Percentiles rank a stretch among this genome's conserved stretches.
Conservation (phyloP, 179 eudicot species). For the Silene vulgaris region DNA sequence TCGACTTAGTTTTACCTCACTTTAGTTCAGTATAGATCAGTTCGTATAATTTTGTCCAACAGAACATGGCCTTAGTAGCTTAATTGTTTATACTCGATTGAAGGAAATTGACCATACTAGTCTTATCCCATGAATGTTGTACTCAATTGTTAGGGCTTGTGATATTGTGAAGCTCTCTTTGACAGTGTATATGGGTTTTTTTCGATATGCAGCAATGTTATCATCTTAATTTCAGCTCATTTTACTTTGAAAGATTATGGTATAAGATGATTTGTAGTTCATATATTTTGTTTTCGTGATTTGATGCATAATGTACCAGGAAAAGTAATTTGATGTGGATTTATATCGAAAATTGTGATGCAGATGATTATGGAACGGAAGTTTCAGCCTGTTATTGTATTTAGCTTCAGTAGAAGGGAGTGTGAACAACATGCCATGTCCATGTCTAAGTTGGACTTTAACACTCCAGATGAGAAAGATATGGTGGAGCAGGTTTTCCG, state of each 20-base stretch:
- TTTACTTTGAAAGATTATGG: too few relatives aligned
- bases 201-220: too few relatives aligned
- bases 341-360: constrained; percentile 1
- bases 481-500: constrained; percentile 76
- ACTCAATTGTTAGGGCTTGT: background rate
- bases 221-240: too few relatives aligned
- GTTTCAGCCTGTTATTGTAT: constrained; percentile 96
- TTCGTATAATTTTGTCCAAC: too few relatives aligned
- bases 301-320: background rate
- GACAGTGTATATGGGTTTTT: too few relatives aligned
- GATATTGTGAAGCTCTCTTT: too few relatives aligned
- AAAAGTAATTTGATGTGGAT: background rate
- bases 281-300: background rate
- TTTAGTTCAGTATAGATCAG: background rate
- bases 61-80: too few relatives aligned
- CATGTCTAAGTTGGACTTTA: constrained; percentile 93
- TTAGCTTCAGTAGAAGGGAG: constrained; percentile 98
- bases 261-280: too few relatives aligned
- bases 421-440: constrained; percentile 99
- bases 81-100: too few relatives aligned
- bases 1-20: background rate
- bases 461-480: constrained; percentile 77
- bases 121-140: background rate
- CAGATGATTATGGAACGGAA: constrained; percentile 99
- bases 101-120: background rate